Evolutionary conservation across 768 basidiomycete genomes (phyloP).

Genomic region (Kwoniella bestiolae): DNA sequence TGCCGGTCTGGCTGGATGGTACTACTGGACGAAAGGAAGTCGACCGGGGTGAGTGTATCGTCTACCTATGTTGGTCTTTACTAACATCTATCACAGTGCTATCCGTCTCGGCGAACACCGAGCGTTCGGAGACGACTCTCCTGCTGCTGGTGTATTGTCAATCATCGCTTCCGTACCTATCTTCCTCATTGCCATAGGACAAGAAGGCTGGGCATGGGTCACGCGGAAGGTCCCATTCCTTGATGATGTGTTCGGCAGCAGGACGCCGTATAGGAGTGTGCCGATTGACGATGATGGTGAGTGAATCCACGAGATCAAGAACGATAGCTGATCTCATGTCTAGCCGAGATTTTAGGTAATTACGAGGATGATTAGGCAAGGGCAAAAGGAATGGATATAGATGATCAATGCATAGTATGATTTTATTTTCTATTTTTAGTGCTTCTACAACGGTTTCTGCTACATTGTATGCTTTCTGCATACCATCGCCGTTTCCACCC

Average conservation of each 20-base stretch:
- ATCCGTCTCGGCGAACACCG: constrained; percentile 55
- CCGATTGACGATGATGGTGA: constrained; percentile 57
- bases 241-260: constrained; percentile 47
- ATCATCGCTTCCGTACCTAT: constrained; percentile 87
- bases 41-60: constrained; percentile 69
- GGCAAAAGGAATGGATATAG: neutral
- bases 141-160: constrained; percentile 64
- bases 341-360: constrained; percentile 37
- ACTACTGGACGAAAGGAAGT: constrained; percentile 78
- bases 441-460: neutral
- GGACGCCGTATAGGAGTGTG: constrained; percentile 50
- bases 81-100: constrained; percentile 26
- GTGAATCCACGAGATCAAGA: constrained; percentile 2
- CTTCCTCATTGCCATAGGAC: constrained; percentile 78
- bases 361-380: constrained; percentile 34
- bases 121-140: constrained; percentile 56
- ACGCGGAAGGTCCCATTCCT: constrained; percentile 52
- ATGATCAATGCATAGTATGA: constrained; percentile 11
- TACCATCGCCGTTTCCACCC: neutral
- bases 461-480: neutral
- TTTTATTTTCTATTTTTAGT: neutral
- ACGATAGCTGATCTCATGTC: neutral
- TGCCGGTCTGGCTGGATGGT: constrained; percentile 75
- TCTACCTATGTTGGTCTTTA: neutral
- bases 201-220: constrained; percentile 57